Evolutionary conservation across 1,284 basidiomycete genomes (phyloP).

Genomic region (Trametes hirsuta): DNA sequence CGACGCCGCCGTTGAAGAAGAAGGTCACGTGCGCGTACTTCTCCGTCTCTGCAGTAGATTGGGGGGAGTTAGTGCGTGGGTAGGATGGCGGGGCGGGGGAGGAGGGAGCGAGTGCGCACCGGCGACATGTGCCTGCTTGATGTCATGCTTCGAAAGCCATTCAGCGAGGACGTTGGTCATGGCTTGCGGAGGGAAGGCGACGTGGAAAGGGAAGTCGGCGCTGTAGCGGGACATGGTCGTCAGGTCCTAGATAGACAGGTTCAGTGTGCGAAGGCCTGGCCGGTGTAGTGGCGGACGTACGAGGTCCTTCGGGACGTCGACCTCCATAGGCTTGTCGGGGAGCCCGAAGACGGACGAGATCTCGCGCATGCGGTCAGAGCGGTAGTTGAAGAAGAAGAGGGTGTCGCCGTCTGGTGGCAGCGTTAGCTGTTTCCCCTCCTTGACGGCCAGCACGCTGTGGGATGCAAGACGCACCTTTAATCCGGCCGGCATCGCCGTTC

Average conservation of each 20-base stretch:
- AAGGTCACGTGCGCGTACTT: conserved; percentile 96
- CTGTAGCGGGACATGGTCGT: conserved; percentile 96
- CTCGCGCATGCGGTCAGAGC: conserved; percentile 93
- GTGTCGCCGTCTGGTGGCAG: conserved; percentile 63
- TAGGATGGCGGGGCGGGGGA: background rate
- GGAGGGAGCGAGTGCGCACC: conserved; percentile 43
- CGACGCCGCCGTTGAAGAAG: conserved; percentile 95
- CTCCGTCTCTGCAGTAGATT: conserved; percentile 69
- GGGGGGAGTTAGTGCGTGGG: background rate
- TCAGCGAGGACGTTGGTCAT: conserved; percentile 94
- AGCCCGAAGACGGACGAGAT: conserved; percentile 80
- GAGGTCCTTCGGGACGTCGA: conserved; percentile 81
- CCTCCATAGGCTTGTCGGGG: conserved; percentile 81
- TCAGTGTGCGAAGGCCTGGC: conserved; percentile 2
- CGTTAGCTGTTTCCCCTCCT: background rate
- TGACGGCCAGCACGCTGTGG: background rate
- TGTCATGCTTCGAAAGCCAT: conserved; percentile 77
- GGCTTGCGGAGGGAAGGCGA: conserved; percentile 87
- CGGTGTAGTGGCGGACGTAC: conserved; percentile 42
- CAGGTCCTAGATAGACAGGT: conserved; percentile 57
- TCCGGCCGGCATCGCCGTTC: conserved; percentile 75
- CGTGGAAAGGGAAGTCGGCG: conserved; percentile 81
- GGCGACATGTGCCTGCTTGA: conserved; percentile 87
- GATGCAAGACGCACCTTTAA: conserved; percentile 60
- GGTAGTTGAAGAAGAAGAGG: conserved; percentile 93